phyloP scores from a whole-genome alignment of 441 rosid species.

The Populus hybrid region DNA sequence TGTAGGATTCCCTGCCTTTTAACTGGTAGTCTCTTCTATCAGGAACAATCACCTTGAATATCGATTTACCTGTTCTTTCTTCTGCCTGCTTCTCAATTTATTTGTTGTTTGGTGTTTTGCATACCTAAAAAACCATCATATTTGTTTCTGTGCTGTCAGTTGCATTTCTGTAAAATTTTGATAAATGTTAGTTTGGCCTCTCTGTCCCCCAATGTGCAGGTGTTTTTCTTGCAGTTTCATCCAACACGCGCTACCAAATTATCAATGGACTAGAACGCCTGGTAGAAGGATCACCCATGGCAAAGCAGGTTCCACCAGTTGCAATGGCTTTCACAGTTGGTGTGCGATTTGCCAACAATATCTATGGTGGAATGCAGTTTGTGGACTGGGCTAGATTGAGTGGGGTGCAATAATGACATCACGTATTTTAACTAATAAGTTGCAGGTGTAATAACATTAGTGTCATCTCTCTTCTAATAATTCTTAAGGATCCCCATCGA shows the following conservation, averaged over 20 bases:
- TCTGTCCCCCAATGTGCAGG: conserved; percentile 41
- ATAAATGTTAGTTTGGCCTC: not conserved
- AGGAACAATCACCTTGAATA: not conserved
- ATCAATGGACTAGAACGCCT: conserved; percentile 75
- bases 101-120: not conserved
- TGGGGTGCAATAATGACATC: conserved; percentile 63
- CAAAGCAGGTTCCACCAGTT: conserved; percentile 72
- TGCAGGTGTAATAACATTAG: too few species aligned
- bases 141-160: not conserved
- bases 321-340: conserved; percentile 91
- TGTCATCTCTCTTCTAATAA: too few species aligned
- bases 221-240: conserved; percentile 78
- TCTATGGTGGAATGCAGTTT: conserved; percentile 95
- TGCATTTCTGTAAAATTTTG: not conserved
- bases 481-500: too few species aligned
- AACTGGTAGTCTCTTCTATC: too few species aligned
- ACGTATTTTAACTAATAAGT: too few species aligned
- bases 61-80: not conserved
- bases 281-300: conserved; percentile 76
- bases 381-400: conserved; percentile 98
- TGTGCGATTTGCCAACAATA: conserved; percentile 82
- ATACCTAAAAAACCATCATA: not conserved
- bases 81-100: too few species aligned
- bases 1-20: not conserved
- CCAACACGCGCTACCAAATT: conserved; percentile 87